Conservation (phyloP, 331 rosid species). For the Arachis monticola region DNA sequence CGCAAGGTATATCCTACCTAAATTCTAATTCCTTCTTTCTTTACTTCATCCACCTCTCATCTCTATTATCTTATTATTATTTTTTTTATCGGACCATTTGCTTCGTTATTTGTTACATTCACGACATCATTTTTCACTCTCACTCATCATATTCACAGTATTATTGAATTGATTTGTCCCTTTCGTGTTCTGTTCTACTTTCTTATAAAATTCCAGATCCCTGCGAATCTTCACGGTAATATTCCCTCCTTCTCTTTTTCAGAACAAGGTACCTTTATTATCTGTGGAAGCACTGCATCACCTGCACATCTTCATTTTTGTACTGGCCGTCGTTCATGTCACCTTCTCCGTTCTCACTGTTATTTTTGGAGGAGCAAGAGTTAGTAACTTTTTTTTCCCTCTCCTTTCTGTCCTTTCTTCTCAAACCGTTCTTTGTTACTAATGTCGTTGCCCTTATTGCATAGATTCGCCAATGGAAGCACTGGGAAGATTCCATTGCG, state of each 20-base stretch:
- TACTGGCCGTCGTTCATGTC: slow-evolving; percentile 71
- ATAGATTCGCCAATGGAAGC: slow-evolving; percentile 81
- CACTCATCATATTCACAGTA: neutral
- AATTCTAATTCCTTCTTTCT: neutral
- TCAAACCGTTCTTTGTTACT: neutral
- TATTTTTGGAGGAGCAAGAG: slow-evolving; percentile 62
- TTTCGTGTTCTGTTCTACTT: neutral
- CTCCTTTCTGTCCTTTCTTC: neutral
- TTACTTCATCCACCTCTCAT: neutral
- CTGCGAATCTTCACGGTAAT: neutral
- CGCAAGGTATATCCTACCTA: slow-evolving; percentile 11
- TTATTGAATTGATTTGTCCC: neutral
- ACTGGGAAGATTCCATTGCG: slow-evolving; percentile 65
- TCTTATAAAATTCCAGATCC: neutral
- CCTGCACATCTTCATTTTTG: slow-evolving; percentile 79
- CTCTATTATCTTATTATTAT: neutral
- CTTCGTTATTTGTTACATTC: neutral
- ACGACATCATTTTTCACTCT: neutral
- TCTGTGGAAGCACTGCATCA: slow-evolving; percentile 71
- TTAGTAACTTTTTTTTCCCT: slow-evolving; percentile 26
- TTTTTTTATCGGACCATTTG: neutral
- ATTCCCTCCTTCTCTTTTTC: slow-evolving; percentile 5
- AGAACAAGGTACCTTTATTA: slow-evolving; percentile 72
- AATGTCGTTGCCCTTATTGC: neutral
- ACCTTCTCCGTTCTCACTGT: slow-evolving; percentile 68